phyloP scores from a whole-genome alignment of 73 alveolate species.

The Uronychia setigera region DNA sequence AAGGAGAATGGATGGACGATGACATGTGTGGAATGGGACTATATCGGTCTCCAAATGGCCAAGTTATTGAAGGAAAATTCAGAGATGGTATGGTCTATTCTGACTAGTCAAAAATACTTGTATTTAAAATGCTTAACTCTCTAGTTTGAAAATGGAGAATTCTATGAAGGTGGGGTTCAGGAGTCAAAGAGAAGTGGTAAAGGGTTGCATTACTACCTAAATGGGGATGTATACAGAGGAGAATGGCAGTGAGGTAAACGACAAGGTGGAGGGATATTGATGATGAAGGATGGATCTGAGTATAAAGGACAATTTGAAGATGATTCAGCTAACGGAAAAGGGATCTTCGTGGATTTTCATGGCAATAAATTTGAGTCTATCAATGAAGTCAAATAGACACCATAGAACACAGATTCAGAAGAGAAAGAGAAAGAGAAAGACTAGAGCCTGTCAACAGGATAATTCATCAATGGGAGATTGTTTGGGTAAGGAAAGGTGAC shows the following conservation, averaged over 20 bases:
- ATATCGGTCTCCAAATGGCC: background rate
- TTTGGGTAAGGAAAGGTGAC: background rate
- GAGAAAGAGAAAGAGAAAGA: background rate
- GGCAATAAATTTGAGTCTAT: background rate
- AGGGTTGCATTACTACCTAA: background rate
- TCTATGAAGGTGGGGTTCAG: too few species aligned
- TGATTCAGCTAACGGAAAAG: background rate
- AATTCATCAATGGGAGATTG: background rate
- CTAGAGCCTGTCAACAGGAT: background rate
- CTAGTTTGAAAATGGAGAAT: background rate
- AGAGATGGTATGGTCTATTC: background rate
- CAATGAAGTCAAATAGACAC: background rate
- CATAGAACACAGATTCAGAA: background rate
- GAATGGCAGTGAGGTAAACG: background rate
- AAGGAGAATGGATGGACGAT: constrained; percentile 35
- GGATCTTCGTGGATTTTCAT: background rate
- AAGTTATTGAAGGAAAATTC: background rate
- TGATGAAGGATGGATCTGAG: background rate
- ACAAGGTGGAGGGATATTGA: background rate
- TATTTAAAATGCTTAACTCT: background rate
- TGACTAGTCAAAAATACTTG: background rate
- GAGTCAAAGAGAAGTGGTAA: background rate
- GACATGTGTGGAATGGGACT: constrained; percentile 14
- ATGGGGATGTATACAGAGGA: background rate
- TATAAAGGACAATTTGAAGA: background rate